Percentiles rank a stretch among this genome's conserved stretches.
Evolutionary conservation across 768 basidiomycete species (phyloP).

Genomic region (Grammothele lineata): DNA sequence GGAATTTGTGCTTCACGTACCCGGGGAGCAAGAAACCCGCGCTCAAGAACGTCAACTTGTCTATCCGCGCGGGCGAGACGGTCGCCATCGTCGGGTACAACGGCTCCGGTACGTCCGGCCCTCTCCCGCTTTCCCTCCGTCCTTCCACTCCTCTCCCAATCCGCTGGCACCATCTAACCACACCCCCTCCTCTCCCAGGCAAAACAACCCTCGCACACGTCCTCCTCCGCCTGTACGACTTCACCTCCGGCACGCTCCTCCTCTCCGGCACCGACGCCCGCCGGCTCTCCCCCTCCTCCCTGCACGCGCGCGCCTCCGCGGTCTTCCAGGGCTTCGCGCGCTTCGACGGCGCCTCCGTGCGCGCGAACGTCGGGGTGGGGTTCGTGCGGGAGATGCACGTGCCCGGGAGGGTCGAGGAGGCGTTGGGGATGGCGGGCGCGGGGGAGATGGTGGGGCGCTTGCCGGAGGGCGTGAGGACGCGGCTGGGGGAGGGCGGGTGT

Average conservation of each 20-base stretch:
- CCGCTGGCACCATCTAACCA: not conserved
- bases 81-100: slow-evolving; percentile 86
- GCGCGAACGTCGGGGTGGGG: slow-evolving; percentile 86
- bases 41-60: slow-evolving; percentile 65
- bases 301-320: slow-evolving; percentile 71
- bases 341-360: slow-evolving; percentile 62
- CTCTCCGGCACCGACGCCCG: slow-evolving; percentile 72
- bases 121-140: too few relatives aligned
- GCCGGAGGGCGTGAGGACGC: slow-evolving; percentile 71
- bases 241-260: slow-evolving; percentile 52
- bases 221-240: slow-evolving; percentile 74
- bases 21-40: slow-evolving; percentile 69
- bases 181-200: slow-evolving; percentile 37
- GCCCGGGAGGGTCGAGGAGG: slow-evolving; percentile 52
- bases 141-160: too few relatives aligned
- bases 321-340: slow-evolving; percentile 87
- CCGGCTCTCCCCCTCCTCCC: slow-evolving; percentile 58
- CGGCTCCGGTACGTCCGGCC: slow-evolving; percentile 58
- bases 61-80: slow-evolving; percentile 68
- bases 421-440: slow-evolving; percentile 72
- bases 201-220: slow-evolving; percentile 87
- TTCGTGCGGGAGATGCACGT: slow-evolving; percentile 60
- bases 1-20: slow-evolving; percentile 71
- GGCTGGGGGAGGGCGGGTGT: slow-evolving; percentile 29
- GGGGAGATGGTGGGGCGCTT: slow-evolving; percentile 59